Percentiles rank a stretch among this genome's conserved stretches.
These are phyloP conservation scores for Wickerhamiella slavikovae DNA, from an alignment of 805 yeast genomes.

Conservation along the genomic window DNA sequence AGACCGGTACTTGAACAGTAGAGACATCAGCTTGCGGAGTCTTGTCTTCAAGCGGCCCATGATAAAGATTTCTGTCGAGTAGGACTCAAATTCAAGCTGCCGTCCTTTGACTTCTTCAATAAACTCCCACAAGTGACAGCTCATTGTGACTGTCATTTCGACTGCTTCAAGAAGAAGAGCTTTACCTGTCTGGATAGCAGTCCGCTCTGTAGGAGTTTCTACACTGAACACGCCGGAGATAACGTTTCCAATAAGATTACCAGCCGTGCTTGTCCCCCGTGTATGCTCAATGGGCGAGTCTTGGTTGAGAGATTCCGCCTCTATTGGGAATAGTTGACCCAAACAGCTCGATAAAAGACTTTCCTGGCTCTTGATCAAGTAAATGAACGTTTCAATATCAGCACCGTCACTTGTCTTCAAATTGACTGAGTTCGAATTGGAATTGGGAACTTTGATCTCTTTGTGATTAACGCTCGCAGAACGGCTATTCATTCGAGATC, in stretches of 20 bases:
- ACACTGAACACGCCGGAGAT: slow-evolving; percentile 61
- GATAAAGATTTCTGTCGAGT: slow-evolving; percentile 7
- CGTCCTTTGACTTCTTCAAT: slow-evolving; percentile 5
- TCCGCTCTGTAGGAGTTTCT: slow-evolving; percentile 35
- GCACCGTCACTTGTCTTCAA: too few species aligned
- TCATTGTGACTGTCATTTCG: slow-evolving; percentile 5
- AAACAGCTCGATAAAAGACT: too few species aligned
- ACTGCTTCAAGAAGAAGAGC: slow-evolving; percentile 6
- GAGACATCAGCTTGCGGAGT: slow-evolving; percentile 10
- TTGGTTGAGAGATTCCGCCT: too few species aligned
- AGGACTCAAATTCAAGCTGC: slow-evolving; percentile 2
- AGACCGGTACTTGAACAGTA: slow-evolving; percentile 9
- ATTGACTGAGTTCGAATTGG: too few species aligned
- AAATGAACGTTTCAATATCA: too few species aligned
- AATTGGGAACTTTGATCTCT: too few species aligned
- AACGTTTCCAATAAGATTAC: slow-evolving; percentile 29
- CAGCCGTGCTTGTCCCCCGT: slow-evolving; percentile 15
- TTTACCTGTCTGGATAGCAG: slow-evolving; percentile 31
- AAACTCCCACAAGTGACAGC: slow-evolving; percentile 10
- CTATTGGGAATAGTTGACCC: too few species aligned
- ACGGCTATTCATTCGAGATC: too few species aligned
- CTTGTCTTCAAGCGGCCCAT: slow-evolving; percentile 14
- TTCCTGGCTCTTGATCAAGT: too few species aligned
- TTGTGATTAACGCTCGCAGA: too few species aligned
- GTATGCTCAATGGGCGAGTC: background rate